These are phyloP conservation scores for Fusarium circinatum DNA, from an alignment of 2,329 filamentous ascomycete species.

Conservation along the genomic window DNA sequence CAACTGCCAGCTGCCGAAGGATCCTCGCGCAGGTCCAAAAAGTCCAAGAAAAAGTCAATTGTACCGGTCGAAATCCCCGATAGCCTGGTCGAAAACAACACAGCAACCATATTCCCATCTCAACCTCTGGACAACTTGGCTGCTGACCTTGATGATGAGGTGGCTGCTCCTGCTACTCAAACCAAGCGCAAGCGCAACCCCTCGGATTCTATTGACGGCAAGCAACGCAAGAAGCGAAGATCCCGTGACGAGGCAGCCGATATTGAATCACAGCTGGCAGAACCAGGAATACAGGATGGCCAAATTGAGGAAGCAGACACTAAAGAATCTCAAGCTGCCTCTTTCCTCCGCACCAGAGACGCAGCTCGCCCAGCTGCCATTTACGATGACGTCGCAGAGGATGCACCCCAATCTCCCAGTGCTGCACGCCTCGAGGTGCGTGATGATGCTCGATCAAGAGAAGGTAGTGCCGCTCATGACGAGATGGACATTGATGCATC, in stretches of 20 bases:
- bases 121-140: conserved; percentile 16
- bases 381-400: conserved; percentile 30
- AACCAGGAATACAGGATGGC: conserved; percentile 36
- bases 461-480: conserved; percentile 40
- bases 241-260: conserved; percentile 36
- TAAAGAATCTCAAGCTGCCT: conserved; percentile 11
- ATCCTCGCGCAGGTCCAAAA: conserved; percentile 40
- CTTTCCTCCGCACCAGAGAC: conserved; percentile 28
- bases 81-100: conserved; percentile 23
- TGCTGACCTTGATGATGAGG: conserved; percentile 33
- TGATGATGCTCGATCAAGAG: conserved; percentile 43
- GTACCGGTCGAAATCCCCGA: conserved; percentile 34
- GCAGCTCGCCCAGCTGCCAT: conserved; percentile 27
- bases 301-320: conserved; percentile 4
- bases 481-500: conserved; percentile 41
- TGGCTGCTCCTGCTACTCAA: conserved; percentile 32
- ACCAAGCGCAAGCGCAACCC: conserved; percentile 50
- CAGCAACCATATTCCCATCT: conserved; percentile 9
- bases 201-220: conserved; percentile 45
- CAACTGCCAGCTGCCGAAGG: conserved; percentile 27
- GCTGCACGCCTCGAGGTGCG: conserved; percentile 40
- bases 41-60: conserved; percentile 42
- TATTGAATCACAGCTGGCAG: conserved; percentile 31
- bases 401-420: conserved; percentile 44
- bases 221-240: conserved; percentile 49